Evolutionary conservation across 2,329 filamentous ascomycete species (phyloP).

Genomic region (Aureobasidium sp.): DNA sequence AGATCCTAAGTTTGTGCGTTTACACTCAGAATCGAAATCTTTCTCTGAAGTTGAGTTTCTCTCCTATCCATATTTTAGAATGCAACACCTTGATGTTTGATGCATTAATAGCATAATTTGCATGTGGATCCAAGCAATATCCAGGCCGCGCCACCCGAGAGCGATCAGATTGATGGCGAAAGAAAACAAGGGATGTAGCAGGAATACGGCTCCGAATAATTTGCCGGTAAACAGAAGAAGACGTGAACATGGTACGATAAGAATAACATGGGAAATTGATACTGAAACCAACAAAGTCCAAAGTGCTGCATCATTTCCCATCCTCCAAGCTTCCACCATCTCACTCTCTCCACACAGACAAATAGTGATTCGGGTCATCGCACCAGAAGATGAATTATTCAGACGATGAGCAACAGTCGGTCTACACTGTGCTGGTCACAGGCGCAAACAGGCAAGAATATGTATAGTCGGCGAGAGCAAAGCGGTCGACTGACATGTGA

Average conservation of each 20-base stretch:
- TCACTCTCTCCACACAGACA: neutral
- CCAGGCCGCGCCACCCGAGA: neutral
- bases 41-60: neutral
- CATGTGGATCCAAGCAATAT: neutral
- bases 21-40: neutral
- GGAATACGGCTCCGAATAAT: neutral
- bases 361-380: neutral
- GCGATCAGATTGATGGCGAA: neutral
- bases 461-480: neutral
- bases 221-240: neutral
- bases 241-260: neutral
- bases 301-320: neutral
- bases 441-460: constrained; percentile 71
- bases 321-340: neutral
- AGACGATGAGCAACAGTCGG: constrained; percentile 6
- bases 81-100: constrained; percentile 2
- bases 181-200: neutral
- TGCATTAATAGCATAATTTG: neutral
- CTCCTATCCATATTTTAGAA: neutral
- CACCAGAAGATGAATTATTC: neutral
- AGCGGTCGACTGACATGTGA: constrained; percentile 4
- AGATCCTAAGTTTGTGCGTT: neutral
- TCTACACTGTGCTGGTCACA: constrained; percentile 62
- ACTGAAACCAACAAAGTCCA: neutral
- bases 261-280: neutral